phyloP scores from a whole-genome alignment of 2,329 filamentous ascomycete genomes.

The Bipolaris oryzae region DNA sequence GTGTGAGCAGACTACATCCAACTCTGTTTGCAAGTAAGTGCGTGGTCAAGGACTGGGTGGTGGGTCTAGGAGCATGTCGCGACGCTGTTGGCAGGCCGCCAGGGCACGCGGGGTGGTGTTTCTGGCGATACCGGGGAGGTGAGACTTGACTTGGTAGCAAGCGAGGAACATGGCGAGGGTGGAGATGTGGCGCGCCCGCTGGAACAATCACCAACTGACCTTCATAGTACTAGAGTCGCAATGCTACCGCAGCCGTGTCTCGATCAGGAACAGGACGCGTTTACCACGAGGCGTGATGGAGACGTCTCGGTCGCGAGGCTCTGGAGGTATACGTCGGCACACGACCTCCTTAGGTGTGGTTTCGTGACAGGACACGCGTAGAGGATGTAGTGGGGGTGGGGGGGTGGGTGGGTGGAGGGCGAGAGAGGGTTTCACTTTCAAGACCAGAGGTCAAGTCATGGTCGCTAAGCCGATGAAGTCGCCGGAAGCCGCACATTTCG shows the following conservation, averaged over 20 bases:
- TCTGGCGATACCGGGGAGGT: conserved; percentile 8
- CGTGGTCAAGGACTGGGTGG: conserved; percentile 2
- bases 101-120: conserved; percentile 11
- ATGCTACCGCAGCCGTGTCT: conserved; percentile 25
- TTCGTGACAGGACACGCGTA: conserved; percentile 30
- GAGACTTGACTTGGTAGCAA: conserved; percentile 9
- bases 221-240: conserved; percentile 41
- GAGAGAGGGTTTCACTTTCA: conserved; percentile 34
- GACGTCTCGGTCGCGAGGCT: conserved; percentile 15
- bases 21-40: conserved; percentile 37
- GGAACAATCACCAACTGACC: conserved; percentile 43
- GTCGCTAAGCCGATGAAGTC: conserved; percentile 26
- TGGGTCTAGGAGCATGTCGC: conserved; percentile 9
- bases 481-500: conserved; percentile 24
- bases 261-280: conserved; percentile 21
- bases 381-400: conserved; percentile 36
- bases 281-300: conserved; percentile 24
- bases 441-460: conserved; percentile 15
- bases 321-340: conserved; percentile 28
- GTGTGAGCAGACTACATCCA: conserved; percentile 25
- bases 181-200: conserved; percentile 20
- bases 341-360: conserved; percentile 29
- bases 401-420: conserved; percentile 22
- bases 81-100: conserved; percentile 14
- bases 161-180: conserved; percentile 18